Conservation (phyloP, 495 filamentous ascomycete species). For the Sabuloglossum arenarium region DNA sequence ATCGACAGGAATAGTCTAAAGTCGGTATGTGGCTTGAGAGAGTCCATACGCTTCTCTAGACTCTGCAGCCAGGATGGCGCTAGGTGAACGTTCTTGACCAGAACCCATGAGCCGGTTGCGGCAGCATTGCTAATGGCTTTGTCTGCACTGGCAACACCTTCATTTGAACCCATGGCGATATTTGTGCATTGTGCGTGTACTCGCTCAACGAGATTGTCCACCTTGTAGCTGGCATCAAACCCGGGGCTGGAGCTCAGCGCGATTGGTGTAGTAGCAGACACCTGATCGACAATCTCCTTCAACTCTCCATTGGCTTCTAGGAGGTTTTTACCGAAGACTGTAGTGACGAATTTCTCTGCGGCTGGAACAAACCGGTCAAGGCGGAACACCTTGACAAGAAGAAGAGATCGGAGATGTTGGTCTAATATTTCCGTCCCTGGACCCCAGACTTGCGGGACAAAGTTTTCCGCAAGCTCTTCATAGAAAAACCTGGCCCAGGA, state of each 20-base stretch:
- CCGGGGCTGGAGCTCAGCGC: constrained; percentile 84
- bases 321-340: constrained; percentile 69
- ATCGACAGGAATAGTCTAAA: constrained; percentile 95
- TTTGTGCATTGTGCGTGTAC: constrained; percentile 68
- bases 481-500: constrained; percentile 63
- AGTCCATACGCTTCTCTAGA: constrained; percentile 87
- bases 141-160: constrained; percentile 78
- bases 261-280: constrained; percentile 67
- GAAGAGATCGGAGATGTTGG: constrained; percentile 58
- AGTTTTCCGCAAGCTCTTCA: constrained; percentile 76
- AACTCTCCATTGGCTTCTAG: constrained; percentile 70
- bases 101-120: constrained; percentile 81
- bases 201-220: constrained; percentile 79
- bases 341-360: constrained; percentile 72
- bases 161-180: constrained; percentile 97
- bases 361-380: constrained; percentile 87
- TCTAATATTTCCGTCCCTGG: constrained; percentile 41
- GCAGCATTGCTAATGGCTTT: constrained; percentile 89
- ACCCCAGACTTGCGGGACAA: constrained; percentile 61
- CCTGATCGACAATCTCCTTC: constrained; percentile 62
- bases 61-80: constrained; percentile 91
- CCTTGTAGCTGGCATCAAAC: constrained; percentile 97
- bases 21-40: constrained; percentile 80
- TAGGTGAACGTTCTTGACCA: constrained; percentile 98
- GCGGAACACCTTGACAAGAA: constrained; percentile 85